Percentiles rank a stretch among this genome's conserved stretches.
These are phyloP conservation scores for Letharia columbiana DNA, from an alignment of 495 filamentous ascomycete genomes.

Conservation along the genomic window DNA sequence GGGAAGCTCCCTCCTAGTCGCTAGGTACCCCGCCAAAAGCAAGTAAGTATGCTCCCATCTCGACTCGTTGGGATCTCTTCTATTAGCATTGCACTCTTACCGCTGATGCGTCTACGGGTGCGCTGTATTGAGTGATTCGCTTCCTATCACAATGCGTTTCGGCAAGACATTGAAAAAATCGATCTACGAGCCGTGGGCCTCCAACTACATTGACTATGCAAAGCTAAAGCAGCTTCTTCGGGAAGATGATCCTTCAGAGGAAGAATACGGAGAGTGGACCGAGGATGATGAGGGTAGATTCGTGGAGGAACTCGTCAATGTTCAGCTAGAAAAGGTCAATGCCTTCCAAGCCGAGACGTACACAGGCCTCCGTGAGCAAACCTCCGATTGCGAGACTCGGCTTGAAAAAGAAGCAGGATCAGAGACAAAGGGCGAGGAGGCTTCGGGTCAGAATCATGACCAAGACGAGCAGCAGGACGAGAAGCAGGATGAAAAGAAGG, in stretches of 20 bases:
- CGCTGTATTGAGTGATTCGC: neutral
- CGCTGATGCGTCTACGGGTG: neutral
- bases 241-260: slow-evolving; percentile 53
- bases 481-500: slow-evolving; percentile 37
- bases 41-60: neutral
- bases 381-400: slow-evolving; percentile 45
- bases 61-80: neutral
- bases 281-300: slow-evolving; percentile 91
- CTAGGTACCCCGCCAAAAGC: neutral
- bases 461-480: slow-evolving; percentile 31
- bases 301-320: slow-evolving; percentile 88
- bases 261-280: slow-evolving; percentile 62
- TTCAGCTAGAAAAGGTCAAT: slow-evolving; percentile 91
- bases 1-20: too few species aligned
- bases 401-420: slow-evolving; percentile 39
- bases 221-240: slow-evolving; percentile 84
- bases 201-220: slow-evolving; percentile 87
- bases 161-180: slow-evolving; percentile 74
- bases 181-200: slow-evolving; percentile 81
- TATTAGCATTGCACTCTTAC: neutral
- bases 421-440: slow-evolving; percentile 20
- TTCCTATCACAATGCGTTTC: slow-evolving; percentile 67
- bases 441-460: slow-evolving; percentile 12
- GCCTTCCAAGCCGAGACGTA: slow-evolving; percentile 74
- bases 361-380: slow-evolving; percentile 60